These are phyloP conservation scores for Populus deltoides DNA, from an alignment of 345 rosid genomes.

Conservation along the genomic window DNA sequence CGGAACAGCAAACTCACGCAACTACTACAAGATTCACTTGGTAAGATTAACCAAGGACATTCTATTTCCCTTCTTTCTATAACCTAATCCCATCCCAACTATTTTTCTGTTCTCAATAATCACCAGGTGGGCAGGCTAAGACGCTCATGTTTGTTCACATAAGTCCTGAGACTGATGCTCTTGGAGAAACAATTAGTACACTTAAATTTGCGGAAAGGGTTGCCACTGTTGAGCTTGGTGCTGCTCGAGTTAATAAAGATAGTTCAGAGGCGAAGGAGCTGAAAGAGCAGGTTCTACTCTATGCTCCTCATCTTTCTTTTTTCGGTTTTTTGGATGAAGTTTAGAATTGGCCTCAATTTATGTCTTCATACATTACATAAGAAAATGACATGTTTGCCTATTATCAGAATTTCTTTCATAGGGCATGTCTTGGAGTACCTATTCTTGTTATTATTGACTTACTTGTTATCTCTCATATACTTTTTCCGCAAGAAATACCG, in stretches of 20 bases:
- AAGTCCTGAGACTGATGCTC: conserved; percentile 34
- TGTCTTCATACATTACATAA: not conserved
- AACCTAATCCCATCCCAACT: not conserved
- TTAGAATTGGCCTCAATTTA: not conserved
- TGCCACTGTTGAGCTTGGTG: conserved; percentile 37
- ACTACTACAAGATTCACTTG: conserved; percentile 37
- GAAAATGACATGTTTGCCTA: not conserved
- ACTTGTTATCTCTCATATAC: not conserved
- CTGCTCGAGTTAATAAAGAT: conserved; percentile 36
- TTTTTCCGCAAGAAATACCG: not conserved
- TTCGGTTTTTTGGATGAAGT: not conserved
- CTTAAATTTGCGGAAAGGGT: conserved; percentile 38
- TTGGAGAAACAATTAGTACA: conserved; percentile 34
- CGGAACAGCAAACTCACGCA: conserved; percentile 39
- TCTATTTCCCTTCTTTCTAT: not conserved
- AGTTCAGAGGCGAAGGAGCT: conserved; percentile 30
- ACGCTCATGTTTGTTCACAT: conserved; percentile 38
- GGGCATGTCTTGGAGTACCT: not conserved
- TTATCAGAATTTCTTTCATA: not conserved
- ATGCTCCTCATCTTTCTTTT: not conserved
- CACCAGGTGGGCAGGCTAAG: conserved; percentile 36
- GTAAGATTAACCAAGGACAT: conserved; percentile 13
- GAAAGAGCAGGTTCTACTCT: conserved; percentile 33
- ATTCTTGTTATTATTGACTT: not conserved
- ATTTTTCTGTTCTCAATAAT: not conserved